Evolutionary conservation across 768 basidiomycete species (phyloP).

Genomic region (Amanita polypyramis): DNA sequence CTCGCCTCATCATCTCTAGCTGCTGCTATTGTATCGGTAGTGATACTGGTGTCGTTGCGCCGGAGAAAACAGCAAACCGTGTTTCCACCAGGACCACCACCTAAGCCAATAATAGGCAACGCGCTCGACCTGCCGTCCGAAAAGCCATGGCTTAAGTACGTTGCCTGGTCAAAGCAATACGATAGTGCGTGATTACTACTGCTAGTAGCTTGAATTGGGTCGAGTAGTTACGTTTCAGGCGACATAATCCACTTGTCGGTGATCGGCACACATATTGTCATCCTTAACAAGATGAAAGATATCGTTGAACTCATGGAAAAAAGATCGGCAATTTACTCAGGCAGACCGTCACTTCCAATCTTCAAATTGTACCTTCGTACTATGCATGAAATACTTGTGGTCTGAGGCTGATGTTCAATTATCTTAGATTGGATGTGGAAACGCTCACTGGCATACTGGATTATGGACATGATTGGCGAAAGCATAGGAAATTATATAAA

Average conservation of each 20-base stretch:
- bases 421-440: not conserved
- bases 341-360: not conserved
- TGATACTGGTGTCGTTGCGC: no score
- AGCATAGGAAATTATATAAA: not conserved
- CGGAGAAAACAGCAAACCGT: no score
- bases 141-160: constrained; percentile 1
- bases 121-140: constrained; percentile 1
- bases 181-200: not conserved
- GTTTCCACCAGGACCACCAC: constrained; percentile 4
- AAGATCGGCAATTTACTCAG: not conserved
- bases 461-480: not conserved
- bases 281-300: constrained; percentile 4
- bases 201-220: not conserved
- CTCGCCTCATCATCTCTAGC: no score
- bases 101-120: constrained; percentile 1
- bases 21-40: no score
- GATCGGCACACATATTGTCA: not conserved
- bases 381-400: not conserved
- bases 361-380: not conserved
- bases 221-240: not conserved
- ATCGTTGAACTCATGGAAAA: not conserved
- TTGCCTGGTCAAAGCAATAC: not conserved
- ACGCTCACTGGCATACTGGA: not conserved
- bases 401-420: no score
- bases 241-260: constrained; percentile 2